These are phyloP conservation scores for Umbellularia californica DNA, from an alignment of 164 flowering plant genomes.

Conservation along the genomic window DNA sequence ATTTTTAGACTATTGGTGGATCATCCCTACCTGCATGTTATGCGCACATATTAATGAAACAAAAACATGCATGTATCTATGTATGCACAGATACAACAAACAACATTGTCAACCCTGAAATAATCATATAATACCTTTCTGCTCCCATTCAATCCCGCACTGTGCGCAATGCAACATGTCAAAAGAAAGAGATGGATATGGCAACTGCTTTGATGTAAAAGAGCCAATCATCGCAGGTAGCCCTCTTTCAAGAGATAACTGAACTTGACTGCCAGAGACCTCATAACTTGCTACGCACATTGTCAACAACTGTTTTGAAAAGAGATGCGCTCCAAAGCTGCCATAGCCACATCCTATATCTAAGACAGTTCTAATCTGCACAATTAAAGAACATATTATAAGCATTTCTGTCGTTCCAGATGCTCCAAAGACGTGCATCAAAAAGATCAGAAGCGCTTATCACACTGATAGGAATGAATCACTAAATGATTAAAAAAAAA, in stretches of 20 bases:
- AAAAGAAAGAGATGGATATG: slow-evolving; percentile 89
- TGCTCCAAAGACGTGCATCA: background rate
- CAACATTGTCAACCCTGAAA: background rate
- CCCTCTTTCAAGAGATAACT: slow-evolving; percentile 95
- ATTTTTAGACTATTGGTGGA: too few species aligned
- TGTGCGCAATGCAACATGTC: slow-evolving; percentile 97
- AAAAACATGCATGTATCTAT: too few species aligned
- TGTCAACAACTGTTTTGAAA: slow-evolving; percentile 73
- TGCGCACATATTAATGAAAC: too few species aligned
- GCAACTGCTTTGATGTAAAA: slow-evolving; percentile 71
- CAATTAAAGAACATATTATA: background rate
- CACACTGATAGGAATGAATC: background rate
- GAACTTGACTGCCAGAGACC: slow-evolving; percentile 96
- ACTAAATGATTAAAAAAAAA: too few species aligned
- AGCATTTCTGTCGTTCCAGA: background rate
- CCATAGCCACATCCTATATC: slow-evolving; percentile 99
- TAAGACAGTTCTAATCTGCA: slow-evolving; percentile 86
- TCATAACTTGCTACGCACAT: slow-evolving; percentile 94
- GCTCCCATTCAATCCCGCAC: slow-evolving; percentile 88
- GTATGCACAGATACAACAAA: background rate
- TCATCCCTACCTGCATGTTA: too few species aligned
- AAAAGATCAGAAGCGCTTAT: background rate
- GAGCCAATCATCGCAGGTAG: slow-evolving; percentile 97
- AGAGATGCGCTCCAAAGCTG: slow-evolving; percentile 97
- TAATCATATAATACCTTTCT: slow-evolving; percentile 55